phyloP scores from a whole-genome alignment of 208 protist species.

The Crithidia thermophila region DNA sequence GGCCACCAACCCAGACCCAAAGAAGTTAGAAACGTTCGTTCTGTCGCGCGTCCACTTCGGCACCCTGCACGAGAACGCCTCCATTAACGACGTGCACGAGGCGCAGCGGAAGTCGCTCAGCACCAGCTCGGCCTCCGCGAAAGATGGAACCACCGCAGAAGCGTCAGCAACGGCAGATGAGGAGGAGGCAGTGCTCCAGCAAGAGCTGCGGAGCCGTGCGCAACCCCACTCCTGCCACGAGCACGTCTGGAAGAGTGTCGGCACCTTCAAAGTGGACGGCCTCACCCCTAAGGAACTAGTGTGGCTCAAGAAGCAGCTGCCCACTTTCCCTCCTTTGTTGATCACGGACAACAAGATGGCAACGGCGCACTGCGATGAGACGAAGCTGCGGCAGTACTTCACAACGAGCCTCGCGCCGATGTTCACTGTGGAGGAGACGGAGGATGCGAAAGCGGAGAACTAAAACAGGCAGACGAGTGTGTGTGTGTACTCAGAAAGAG shows the following conservation, averaged over 20 bases:
- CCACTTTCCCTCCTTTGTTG: conserved; percentile 46
- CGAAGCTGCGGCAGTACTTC: conserved; percentile 37
- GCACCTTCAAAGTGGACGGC: conserved; percentile 32
- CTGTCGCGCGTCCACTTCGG: conserved; percentile 56
- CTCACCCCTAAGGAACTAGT: conserved; percentile 57
- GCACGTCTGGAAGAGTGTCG: conserved; percentile 41
- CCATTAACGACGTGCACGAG: conserved; percentile 23
- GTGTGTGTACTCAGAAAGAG: too few species aligned
- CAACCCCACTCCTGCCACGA: neutral
- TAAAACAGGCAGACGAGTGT: conserved; percentile 3
- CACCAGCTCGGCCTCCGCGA: too few species aligned
- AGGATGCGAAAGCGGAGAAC: neutral
- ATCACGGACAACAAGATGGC: conserved; percentile 46
- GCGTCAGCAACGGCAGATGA: neutral
- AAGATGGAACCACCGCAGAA: neutral
- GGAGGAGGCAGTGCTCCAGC: neutral
- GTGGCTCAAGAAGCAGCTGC: conserved; percentile 66
- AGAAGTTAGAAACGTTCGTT: conserved; percentile 75
- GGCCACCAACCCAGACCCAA: conserved; percentile 31
- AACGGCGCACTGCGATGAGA: conserved; percentile 35
- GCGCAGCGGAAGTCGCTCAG: conserved; percentile 10
- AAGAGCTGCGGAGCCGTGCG: neutral
- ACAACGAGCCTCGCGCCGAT: conserved; percentile 37
- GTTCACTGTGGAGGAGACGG: conserved; percentile 28
- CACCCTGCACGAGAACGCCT: conserved; percentile 20